phyloP scores from a whole-genome alignment of 2,329 filamentous ascomycete species.

The Blastomyces silverae region DNA sequence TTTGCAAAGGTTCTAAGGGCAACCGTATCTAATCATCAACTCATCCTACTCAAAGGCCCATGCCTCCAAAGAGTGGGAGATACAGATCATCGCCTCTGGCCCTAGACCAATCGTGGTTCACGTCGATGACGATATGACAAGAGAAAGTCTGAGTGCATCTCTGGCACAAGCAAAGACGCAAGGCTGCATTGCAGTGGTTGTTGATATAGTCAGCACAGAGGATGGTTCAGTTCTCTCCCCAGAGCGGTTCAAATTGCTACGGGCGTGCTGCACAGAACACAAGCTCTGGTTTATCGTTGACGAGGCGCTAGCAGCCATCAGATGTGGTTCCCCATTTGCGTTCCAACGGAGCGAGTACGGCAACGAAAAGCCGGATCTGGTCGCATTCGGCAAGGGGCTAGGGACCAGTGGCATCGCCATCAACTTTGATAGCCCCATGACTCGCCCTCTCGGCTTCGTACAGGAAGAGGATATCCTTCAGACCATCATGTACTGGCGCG shows the following conservation, averaged over 20 bases:
- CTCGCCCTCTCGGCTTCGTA: not conserved
- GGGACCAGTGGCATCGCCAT: conserved; percentile 8
- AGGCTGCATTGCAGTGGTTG: conserved; percentile 7
- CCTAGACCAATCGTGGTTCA: conserved; percentile 4
- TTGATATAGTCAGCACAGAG: conserved; percentile 8
- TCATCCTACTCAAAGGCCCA: not conserved
- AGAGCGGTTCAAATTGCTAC: conserved; percentile 2
- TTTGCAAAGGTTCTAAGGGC: no score
- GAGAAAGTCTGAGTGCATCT: not conserved
- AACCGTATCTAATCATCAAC: not conserved
- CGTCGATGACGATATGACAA: not conserved
- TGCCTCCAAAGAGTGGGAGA: conserved; percentile 6
- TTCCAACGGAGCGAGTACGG: conserved; percentile 8
- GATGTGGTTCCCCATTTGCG: conserved; percentile 4
- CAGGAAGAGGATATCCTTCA: conserved; percentile 3
- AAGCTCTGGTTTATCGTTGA: conserved; percentile 7
- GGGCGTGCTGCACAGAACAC: not conserved
- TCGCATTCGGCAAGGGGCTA: conserved; percentile 8
- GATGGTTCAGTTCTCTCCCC: conserved; percentile 2
- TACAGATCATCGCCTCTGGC: conserved; percentile 9
- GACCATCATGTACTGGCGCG: conserved; percentile 8
- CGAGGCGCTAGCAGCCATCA: not conserved
- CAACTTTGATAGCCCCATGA: conserved; percentile 7
- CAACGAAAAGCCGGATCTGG: not conserved
- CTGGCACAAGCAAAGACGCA: conserved; percentile 5